A percentile compares a stretch with the other conserved stretches of the same genome.
Evolutionary conservation across 2,329 filamentous ascomycete species (phyloP).

Genomic region (Fragosphaeria purpurea): DNA sequence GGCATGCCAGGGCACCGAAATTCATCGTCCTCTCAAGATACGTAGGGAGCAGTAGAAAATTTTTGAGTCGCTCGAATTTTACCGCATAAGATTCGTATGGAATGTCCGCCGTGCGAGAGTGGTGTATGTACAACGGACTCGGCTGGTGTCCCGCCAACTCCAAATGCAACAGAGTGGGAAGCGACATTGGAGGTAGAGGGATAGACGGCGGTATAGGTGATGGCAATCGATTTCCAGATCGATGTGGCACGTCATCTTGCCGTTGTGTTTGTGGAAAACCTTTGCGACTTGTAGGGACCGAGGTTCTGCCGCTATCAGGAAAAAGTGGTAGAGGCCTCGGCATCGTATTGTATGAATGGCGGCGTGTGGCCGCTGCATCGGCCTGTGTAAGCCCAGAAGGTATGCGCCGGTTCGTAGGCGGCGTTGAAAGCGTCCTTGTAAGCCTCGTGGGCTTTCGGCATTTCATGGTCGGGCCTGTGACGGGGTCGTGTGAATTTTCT

Average conservation of each 20-base stretch:
- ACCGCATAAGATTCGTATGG: constrained; percentile 88
- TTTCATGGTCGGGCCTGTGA: neutral
- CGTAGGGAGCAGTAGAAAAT: constrained; percentile 73
- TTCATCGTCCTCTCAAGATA: constrained; percentile 75
- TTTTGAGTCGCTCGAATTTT: constrained; percentile 84
- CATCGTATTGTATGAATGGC: constrained; percentile 40
- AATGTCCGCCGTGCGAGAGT: constrained; percentile 43
- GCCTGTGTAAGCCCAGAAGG: constrained; percentile 15
- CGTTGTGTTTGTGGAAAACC: too few relatives aligned
- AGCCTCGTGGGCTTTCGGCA: constrained; percentile 4
- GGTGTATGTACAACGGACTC: constrained; percentile 56
- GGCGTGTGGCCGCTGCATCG: constrained; percentile 27
- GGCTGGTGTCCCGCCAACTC: constrained; percentile 53
- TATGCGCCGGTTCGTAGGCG: constrained; percentile 34
- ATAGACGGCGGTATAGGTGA: constrained; percentile 46
- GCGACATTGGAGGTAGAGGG: constrained; percentile 55
- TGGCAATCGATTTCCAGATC: constrained; percentile 18
- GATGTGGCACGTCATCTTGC: neutral
- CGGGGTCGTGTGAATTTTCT: too few relatives aligned
- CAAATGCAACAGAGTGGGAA: constrained; percentile 55
- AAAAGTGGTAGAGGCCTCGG: constrained; percentile 34
- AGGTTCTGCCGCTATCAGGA: constrained; percentile 18
- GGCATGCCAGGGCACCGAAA: constrained; percentile 82
- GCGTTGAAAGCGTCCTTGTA: constrained; percentile 40
- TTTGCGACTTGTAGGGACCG: neutral